Percentiles rank a stretch among this genome's conserved stretches.
These are phyloP conservation scores for Penicillium crystallinum DNA, from an alignment of 495 filamentous ascomycete genomes.

Conservation along the genomic window DNA sequence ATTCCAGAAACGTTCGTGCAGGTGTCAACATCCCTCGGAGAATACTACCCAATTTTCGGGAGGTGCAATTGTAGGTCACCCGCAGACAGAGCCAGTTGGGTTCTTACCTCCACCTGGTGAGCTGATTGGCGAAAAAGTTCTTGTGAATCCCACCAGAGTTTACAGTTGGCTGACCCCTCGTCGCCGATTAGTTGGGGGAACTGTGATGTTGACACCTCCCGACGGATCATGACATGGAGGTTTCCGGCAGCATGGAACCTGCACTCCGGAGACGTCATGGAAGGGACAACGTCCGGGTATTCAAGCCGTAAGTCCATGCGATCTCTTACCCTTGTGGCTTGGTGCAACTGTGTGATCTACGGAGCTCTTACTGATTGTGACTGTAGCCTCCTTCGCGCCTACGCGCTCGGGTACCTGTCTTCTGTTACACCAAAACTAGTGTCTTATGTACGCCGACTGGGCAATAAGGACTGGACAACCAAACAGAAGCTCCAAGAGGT, in stretches of 20 bases:
- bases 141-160: conserved; percentile 6
- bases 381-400: conserved; percentile 64
- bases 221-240: conserved; percentile 22
- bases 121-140: conserved; percentile 7
- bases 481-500: conserved; percentile 39
- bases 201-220: conserved; percentile 20
- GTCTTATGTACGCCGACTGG: conserved; percentile 46
- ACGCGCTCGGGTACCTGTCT: conserved; percentile 69
- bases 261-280: conserved; percentile 22
- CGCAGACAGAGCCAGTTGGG: neutral
- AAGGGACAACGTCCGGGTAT: conserved; percentile 18
- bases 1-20: conserved; percentile 14
- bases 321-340: conserved; percentile 12
- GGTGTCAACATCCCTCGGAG: conserved; percentile 1
- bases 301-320: conserved; percentile 26
- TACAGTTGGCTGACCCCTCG: conserved; percentile 1
- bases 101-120: neutral
- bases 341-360: conserved; percentile 2
- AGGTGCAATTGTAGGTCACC: conserved; percentile 7
- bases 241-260: conserved; percentile 30
- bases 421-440: conserved; percentile 62
- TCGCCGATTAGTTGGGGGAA: conserved; percentile 11
- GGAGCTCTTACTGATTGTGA: conserved; percentile 7
- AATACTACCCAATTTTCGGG: conserved; percentile 21
- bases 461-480: conserved; percentile 39